Conservation (phyloP, 371 early-diverging fungal genomes). For the Mortierella sp. region DNA sequence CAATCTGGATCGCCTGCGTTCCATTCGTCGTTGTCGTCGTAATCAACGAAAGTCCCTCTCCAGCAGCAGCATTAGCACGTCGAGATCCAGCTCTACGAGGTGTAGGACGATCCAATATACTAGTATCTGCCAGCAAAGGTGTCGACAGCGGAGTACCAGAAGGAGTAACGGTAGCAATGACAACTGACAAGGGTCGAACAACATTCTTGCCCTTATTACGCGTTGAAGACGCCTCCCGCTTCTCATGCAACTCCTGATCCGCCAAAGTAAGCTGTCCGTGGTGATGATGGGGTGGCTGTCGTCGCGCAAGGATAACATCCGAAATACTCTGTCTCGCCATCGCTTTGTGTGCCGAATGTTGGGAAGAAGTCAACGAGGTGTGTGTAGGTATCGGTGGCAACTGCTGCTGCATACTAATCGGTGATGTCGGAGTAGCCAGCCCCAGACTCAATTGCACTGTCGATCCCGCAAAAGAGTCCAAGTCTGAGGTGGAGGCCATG, state of each 20-base stretch:
- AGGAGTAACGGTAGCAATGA: background rate
- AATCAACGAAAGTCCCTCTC: conserved; percentile 24
- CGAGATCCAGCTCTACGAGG: conserved; percentile 1
- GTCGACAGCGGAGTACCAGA: background rate
- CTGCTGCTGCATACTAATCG: background rate
- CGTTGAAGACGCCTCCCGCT: conserved; percentile 14
- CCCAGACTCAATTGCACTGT: conserved; percentile 23
- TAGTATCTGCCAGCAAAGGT: background rate
- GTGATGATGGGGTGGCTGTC: conserved; percentile 6
- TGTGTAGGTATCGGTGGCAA: background rate
- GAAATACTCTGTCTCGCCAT: background rate
- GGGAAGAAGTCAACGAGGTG: background rate
- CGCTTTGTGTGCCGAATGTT: background rate
- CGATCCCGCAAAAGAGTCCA: conserved; percentile 43
- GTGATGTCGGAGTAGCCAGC: background rate
- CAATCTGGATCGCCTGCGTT: conserved; percentile 26
- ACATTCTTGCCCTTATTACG: conserved; percentile 19
- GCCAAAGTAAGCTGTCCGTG: conserved; percentile 33
- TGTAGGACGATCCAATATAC: conserved; percentile 24
- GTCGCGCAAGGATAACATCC: conserved; percentile 23
- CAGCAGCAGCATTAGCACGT: background rate
- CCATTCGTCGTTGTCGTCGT: conserved; percentile 11
- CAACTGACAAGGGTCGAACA: background rate
- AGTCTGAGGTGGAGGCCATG: conserved; percentile 45
- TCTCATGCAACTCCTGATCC: conserved; percentile 37